These are phyloP conservation scores for Toxoplasma gondii DNA, from an alignment of 169 alveolate species.

Conservation along the genomic window DNA sequence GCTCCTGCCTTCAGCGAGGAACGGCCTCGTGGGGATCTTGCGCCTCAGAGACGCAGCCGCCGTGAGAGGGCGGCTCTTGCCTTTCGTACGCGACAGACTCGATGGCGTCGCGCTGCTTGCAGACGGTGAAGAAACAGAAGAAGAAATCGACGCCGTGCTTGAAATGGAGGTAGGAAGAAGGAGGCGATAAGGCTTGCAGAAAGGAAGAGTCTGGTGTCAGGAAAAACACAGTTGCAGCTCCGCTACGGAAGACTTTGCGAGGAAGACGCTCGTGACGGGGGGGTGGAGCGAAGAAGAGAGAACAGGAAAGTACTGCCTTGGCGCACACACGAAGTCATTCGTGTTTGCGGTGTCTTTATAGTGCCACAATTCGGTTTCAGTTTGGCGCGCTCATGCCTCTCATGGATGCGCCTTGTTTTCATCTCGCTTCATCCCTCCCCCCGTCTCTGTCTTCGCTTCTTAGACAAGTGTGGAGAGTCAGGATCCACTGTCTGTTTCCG, in stretches of 20 bases:
- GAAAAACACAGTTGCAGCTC: neutral
- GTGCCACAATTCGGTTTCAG: no score
- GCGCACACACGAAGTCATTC: no score
- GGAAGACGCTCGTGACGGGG: neutral
- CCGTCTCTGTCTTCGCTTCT: no score
- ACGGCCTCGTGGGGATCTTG: neutral
- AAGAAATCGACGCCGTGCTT: conserved; percentile 41
- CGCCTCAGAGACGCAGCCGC: conserved; percentile 50
- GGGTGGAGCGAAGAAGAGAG: no score
- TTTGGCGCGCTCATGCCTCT: no score
- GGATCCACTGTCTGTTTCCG: no score
- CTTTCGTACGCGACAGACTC: neutral
- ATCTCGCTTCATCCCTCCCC: no score
- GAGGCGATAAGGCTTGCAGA: neutral
- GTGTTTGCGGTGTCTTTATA: no score
- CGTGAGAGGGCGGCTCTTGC: neutral
- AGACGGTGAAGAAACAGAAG: conserved; percentile 42
- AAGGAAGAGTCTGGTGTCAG: neutral
- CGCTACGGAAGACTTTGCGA: neutral
- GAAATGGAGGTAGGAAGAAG: neutral
- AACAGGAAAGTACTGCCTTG: no score
- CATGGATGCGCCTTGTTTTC: no score
- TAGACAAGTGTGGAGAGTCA: no score
- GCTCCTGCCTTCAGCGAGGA: neutral
- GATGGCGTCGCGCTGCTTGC: conserved; percentile 36